Conservation (phyloP, 169 alveolate species). For the Miamiensis avidus region DNA sequence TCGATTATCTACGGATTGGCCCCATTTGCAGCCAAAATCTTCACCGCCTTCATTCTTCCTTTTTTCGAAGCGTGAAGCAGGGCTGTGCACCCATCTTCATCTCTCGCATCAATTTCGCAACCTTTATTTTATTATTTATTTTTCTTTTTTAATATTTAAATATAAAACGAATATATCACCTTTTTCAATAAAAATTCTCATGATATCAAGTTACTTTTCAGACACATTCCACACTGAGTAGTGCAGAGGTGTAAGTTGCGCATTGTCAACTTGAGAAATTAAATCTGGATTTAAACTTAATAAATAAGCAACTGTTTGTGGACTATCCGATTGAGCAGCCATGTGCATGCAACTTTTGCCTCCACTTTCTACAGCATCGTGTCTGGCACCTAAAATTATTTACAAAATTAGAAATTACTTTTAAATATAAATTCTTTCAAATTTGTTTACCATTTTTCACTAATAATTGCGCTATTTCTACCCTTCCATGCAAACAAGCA, state of each 20-base stretch:
- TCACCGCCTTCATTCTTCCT: constrained; percentile 67
- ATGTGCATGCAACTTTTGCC: constrained; percentile 63
- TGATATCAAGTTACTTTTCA: constrained; percentile 63
- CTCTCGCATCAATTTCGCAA: constrained; percentile 71
- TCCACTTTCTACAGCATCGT: constrained; percentile 50
- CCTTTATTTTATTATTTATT: constrained; percentile 13
- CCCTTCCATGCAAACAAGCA: constrained; percentile 61
- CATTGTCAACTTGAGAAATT: not conserved
- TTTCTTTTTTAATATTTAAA: too few species aligned
- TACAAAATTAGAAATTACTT: too few species aligned
- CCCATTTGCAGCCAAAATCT: constrained; percentile 67
- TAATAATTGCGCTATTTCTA: constrained; percentile 51
- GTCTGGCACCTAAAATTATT: constrained; percentile 16
- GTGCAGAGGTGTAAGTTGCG: constrained; percentile 27
- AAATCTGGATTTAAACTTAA: not conserved
- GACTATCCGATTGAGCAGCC: constrained; percentile 40
- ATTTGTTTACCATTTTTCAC: constrained; percentile 40
- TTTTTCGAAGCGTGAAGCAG: constrained; percentile 76
- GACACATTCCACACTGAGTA: constrained; percentile 62
- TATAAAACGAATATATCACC: not conserved
- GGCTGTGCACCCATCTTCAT: constrained; percentile 76
- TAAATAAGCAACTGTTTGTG: not conserved
- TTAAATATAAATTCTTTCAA: too few species aligned
- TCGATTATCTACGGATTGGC: constrained; percentile 59
- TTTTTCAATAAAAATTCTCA: constrained; percentile 47